These are phyloP conservation scores for Pelargonium nanum DNA, from an alignment of 345 rosid species.

Conservation along the genomic window DNA sequence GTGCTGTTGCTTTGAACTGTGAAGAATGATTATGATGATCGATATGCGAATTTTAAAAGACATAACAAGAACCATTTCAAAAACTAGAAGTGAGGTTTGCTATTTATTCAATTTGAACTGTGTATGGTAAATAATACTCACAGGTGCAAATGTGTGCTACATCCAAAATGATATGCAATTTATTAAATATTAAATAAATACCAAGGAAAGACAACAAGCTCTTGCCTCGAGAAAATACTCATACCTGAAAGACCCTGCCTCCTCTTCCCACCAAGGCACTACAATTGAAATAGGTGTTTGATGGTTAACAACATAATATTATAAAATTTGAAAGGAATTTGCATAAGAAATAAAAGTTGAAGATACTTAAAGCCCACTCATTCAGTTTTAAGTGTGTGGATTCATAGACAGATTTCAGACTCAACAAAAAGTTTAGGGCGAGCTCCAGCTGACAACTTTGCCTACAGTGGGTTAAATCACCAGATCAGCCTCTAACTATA, in stretches of 20 bases:
- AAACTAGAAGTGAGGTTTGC: background rate
- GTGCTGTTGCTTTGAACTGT: conserved; percentile 5
- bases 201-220: background rate
- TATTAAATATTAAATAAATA: background rate
- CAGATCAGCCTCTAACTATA: background rate
- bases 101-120: background rate
- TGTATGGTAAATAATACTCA: background rate
- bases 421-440: background rate
- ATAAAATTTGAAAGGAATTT: background rate
- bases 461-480: background rate
- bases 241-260: conserved; percentile 18
- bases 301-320: background rate
- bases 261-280: conserved; percentile 35
- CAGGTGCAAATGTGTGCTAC: background rate
- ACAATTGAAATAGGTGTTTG: conserved; percentile 6
- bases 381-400: background rate
- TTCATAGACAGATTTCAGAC: background rate
- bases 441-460: background rate
- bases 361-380: background rate
- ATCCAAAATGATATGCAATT: background rate
- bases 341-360: background rate
- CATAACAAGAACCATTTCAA: background rate
- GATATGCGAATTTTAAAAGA: background rate
- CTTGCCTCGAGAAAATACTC: background rate
- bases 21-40: background rate